Base-by-base conservation (phyloP, 176 grass and related monocot species). In the Canna indica region DNA sequence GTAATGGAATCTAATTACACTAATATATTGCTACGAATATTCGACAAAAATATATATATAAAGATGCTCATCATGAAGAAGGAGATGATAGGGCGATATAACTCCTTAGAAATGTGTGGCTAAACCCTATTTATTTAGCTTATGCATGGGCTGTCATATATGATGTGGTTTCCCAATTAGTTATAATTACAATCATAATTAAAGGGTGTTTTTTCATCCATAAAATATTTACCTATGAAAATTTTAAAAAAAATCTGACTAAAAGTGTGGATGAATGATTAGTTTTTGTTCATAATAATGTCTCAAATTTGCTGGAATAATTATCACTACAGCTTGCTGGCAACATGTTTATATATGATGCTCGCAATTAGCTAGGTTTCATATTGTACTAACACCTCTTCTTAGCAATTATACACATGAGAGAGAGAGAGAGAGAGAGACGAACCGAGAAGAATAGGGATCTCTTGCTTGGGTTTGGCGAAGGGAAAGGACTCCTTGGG, bases 381-480 rank as follows among this genome's bases (percentile, higher is more conserved):
- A 50, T 50, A 4, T 18, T 50, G 47, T 5, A 50, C 47, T 50
- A 50, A 20, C n/a, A n/a, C n/a, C n/a, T n/a, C n/a, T n/a, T n/a
- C n/a, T n/a, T n/a, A n/a, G n/a, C n/a, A n/a, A n/a, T n/a, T n/a
- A n/a, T n/a, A n/a, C n/a, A n/a, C n/a, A n/a, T n/a, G n/a, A n/a
- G n/a, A n/a, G n/a, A n/a, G n/a, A n/a, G n/a, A n/a, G n/a, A n/a
- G n/a, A n/a, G n/a, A n/a, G n/a, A n/a, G n/a, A n/a, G n/a, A n/a
- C n/a, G n/a, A n/a, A 96, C 92, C 94, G 13, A 99, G 80, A n/a
- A 99, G 14, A 47, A 99, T 45, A 29, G 94, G 84, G 59, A 99
- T 34, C 73, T 99, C 84, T 34, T 31, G 72, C 0, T 73, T 20
- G 0, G 90, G 73, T 25, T 83, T 62, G n/a, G 38, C 22, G 84